Evolutionary conservation across 2,329 filamentous ascomycete species (phyloP), one percentile per base, ranked within the genome.

Genomic region (Pseudocercospora fijiensis): DNA sequence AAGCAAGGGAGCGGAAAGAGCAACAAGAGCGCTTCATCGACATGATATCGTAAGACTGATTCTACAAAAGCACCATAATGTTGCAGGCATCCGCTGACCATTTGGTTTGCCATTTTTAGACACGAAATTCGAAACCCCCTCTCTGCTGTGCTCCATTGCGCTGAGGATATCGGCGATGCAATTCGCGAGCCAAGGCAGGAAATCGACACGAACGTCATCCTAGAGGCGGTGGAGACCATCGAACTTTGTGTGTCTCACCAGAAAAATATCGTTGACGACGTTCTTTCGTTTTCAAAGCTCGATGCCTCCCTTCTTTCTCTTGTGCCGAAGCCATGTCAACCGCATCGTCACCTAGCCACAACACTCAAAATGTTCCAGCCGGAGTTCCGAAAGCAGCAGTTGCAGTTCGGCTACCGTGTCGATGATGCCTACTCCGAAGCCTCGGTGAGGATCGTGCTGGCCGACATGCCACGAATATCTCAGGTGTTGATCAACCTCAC

Each of bases 21-120:
- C 79, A 81, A 59, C 79, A 81, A 60, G 79, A 81, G 66, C 68
- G 78, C 0, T 81, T 81, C 65, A 80, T 80, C 26, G 78, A 80
- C 62, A 80, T 80, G 78, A 78, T 79, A 41, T 41, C 37, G 37
- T 41, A 41, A 41, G 37, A 41, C 13, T 41, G 37, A 18, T 41
- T 41, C 18, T 18, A 13, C 37, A 8, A 41, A 41, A 41, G 37
- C 37, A 18, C 16, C 16, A 18, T 8, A 41, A 41, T 6, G 18
- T n/a, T 41, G 16, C 16, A 41, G 37, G 16, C 37, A 41, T 41
- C 37, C 8, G 37, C 37, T 41, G 4, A 41, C 6, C 3, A 41
- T 18, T n/a, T 41, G 37, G 16, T 16, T 41, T n/a, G 3, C 37
- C 37, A 18, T 6, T n/a, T 41, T 7, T 41, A 41, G 37, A 7